These are phyloP conservation scores for Diaporthe caulivora DNA, from an alignment of 2,329 filamentous ascomycete species.

Conservation along the genomic window DNA sequence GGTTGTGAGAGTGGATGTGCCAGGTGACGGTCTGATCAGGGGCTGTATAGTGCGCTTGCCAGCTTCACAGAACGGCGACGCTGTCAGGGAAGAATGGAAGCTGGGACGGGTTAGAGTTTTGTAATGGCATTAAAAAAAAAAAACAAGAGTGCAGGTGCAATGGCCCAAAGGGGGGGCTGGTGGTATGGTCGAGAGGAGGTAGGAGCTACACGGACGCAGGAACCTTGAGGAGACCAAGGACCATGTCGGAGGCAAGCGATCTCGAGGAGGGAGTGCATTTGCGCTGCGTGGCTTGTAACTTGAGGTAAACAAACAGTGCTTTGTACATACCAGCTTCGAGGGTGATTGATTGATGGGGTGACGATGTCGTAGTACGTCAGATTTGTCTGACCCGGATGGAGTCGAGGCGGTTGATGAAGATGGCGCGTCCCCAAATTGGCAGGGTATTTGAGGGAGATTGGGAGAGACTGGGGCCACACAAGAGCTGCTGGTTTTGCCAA, in stretches of 20 bases:
- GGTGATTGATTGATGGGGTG: background rate
- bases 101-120: constrained; percentile 25
- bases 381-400: constrained; percentile 1
- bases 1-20: constrained; percentile 23
- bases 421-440: constrained; percentile 19
- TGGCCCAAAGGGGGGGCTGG: background rate
- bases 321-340: constrained; percentile 9
- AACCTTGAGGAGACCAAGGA: constrained; percentile 17
- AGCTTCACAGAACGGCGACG: background rate
- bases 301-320: background rate
- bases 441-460: constrained; percentile 25
- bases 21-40: constrained; percentile 5
- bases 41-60: background rate
- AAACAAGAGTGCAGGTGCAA: background rate
- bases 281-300: constrained; percentile 10
- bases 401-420: constrained; percentile 19
- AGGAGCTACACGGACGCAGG: constrained; percentile 12
- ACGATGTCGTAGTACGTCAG: constrained; percentile 7
- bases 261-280: background rate
- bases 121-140: background rate
- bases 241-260: constrained; percentile 12
- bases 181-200: constrained; percentile 15
- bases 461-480: constrained; percentile 26
- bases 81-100: background rate
- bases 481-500: constrained; percentile 6